Conservation (phyloP, 2,329 filamentous ascomycete genomes). For the Tricladium varicosporioides region DNA sequence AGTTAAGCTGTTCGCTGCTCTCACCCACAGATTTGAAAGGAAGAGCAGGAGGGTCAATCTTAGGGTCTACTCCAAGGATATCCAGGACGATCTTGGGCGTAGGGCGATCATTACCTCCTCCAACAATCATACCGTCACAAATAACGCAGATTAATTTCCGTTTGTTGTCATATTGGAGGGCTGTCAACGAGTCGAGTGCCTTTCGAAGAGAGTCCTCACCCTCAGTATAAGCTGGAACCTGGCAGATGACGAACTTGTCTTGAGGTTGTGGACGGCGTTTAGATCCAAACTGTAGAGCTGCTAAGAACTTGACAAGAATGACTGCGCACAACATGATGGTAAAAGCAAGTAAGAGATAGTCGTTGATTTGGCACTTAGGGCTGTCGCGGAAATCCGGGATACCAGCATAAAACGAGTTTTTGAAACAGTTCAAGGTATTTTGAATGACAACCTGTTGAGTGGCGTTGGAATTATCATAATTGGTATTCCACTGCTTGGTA, state of each 20-base stretch:
- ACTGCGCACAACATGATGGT: slow-evolving; percentile 80
- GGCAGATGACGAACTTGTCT: slow-evolving; percentile 98
- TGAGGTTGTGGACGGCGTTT: slow-evolving; percentile 87
- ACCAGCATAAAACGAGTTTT: slow-evolving; percentile 80
- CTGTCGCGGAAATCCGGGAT: slow-evolving; percentile 79
- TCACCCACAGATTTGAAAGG: slow-evolving; percentile 91
- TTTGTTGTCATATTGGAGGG: slow-evolving; percentile 97
- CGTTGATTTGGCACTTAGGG: slow-evolving; percentile 79
- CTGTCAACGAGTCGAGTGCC: slow-evolving; percentile 89
- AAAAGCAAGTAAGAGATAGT: slow-evolving; percentile 85
- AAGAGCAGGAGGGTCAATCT: slow-evolving; percentile 89
- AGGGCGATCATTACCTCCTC: slow-evolving; percentile 91
- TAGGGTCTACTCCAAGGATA: slow-evolving; percentile 94
- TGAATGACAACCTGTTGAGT: slow-evolving; percentile 49
- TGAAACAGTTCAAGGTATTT: slow-evolving; percentile 76
- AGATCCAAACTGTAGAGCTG: slow-evolving; percentile 88
- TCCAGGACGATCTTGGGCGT: slow-evolving; percentile 98
- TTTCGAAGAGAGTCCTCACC: slow-evolving; percentile 93
- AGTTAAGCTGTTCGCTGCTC: slow-evolving; percentile 91
- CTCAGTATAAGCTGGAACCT: slow-evolving; percentile 96
- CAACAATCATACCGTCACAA: slow-evolving; percentile 96
- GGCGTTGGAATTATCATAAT: slow-evolving; percentile 50
- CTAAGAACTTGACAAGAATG: slow-evolving; percentile 84
- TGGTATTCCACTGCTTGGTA: slow-evolving; percentile 59
- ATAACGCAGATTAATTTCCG: slow-evolving; percentile 94